A percentile compares a stretch with the other conserved stretches of the same genome.
Evolutionary conservation across 176 grass and related monocot genomes (phyloP).

Genomic region (Panicum miliaceum): DNA sequence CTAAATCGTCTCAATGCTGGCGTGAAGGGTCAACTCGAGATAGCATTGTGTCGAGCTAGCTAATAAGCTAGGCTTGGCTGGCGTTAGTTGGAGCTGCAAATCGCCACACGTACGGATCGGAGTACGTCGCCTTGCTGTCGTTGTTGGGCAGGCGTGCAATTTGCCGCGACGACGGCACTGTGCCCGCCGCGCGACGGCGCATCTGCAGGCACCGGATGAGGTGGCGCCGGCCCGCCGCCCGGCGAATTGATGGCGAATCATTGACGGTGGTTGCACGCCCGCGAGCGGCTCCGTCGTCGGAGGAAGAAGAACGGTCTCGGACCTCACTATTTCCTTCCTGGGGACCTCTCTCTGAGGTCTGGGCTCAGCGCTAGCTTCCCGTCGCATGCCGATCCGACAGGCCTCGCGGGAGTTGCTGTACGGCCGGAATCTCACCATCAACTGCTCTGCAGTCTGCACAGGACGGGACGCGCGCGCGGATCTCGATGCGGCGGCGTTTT

Average conservation of each 20-base stretch:
- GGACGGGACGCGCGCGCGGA: no score
- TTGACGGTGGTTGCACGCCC: slow-evolving; percentile 21
- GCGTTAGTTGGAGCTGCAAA: neutral
- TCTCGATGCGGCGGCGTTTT: no score
- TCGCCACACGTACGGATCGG: neutral
- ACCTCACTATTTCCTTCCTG: neutral
- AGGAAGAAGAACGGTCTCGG: neutral
- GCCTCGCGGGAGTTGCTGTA: neutral
- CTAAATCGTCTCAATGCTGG: no score
- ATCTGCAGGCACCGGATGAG: neutral
- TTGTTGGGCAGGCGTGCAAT: neutral
- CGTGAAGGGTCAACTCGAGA: no score
- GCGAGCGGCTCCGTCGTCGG: neutral
- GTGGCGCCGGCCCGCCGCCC: slow-evolving; percentile 19
- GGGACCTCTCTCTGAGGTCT: neutral
- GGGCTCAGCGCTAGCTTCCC: neutral
- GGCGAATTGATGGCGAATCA: slow-evolving; percentile 25
- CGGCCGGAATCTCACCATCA: neutral
- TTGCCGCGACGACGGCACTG: neutral
- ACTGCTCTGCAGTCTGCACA: neutral
- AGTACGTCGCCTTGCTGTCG: neutral
- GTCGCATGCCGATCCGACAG: no score
- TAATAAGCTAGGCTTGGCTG: no score
- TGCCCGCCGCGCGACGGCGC: neutral
- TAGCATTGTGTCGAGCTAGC: no score